Evolutionary conservation across 2,329 filamentous ascomycete genomes (phyloP), one percentile per base, ranked within the genome.

Genomic region (Aspergillus cejpii): DNA sequence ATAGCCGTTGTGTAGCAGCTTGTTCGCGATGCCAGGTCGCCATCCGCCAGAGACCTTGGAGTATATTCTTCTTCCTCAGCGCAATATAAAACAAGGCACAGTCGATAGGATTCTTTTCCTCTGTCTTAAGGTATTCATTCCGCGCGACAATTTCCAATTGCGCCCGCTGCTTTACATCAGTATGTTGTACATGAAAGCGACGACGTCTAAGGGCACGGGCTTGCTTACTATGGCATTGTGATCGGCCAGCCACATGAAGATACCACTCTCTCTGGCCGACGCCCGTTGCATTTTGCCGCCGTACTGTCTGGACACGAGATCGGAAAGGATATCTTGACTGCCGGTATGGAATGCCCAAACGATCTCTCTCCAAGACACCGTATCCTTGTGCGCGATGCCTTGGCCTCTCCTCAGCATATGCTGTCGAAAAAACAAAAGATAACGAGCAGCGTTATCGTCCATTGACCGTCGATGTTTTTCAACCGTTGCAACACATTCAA

Each of bases 221-320:
- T 2, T 38, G 64, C 82, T 66, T 74, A 92, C 87, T 62, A 97
- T 72, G 17, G 88, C 82, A 43, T 77, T 78, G 14, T 75, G 67
- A 64, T 96, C 90, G 0, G 81, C 80, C 51, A 98, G 75, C 91
- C 92, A 98, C 82, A 96, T 91, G 61, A 95, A 96, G 44, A 97
- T 76, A 8, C 92, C 92, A 53, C 85, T 87, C 61, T 94, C 85
- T 37, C 85, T 78, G 1, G 91, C 92, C 56, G 90, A 78, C 51
- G 85, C 79, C 92, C 92, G 98, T 5, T 84, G 71, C 71, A 97
- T 76, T 47, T 80, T 83, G 1, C 84, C 84, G 51, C 89, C 84
- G 55, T 85, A 89, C 57, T 94, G 87, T 15, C 80, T 75, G 8
- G 83, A 81, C 7, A 95, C 84, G 56, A 95, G 83, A 62, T 95